These are phyloP conservation scores for Calonectria pteridis DNA, from an alignment of 2,329 filamentous ascomycete genomes.

Conservation along the genomic window DNA sequence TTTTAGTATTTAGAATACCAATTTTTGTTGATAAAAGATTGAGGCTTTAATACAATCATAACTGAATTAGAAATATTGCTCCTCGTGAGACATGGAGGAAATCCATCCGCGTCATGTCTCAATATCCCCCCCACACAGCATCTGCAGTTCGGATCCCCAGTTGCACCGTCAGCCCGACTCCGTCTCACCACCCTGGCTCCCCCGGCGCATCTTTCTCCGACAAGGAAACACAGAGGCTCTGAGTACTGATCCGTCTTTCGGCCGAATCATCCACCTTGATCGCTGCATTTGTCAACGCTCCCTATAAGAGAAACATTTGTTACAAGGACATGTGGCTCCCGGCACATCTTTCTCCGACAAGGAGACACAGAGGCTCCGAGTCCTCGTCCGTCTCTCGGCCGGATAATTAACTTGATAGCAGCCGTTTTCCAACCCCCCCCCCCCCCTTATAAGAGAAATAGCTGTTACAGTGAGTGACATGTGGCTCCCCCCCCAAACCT, in stretches of 20 bases:
- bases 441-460: no score
- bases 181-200: slow-evolving; percentile 14
- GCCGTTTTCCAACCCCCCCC: no score
- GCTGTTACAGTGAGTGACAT: no score
- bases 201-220: slow-evolving; percentile 31
- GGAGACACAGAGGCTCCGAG: no score
- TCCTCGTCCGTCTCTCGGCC: no score
- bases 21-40: not conserved
- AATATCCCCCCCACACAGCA: not conserved
- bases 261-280: not conserved
- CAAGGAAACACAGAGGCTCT: slow-evolving; percentile 24
- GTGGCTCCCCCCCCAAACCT: no score
- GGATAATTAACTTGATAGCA: no score
- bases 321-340: no score
- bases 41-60: not conserved
- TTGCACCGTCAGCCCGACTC: slow-evolving; percentile 15
- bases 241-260: slow-evolving; percentile 19
- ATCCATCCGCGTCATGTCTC: not conserved
- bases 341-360: no score
- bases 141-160: not conserved
- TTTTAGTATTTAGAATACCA: not conserved
- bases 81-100: no score
- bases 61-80: not conserved
- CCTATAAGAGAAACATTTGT: not conserved
- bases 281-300: no score